These are phyloP conservation scores for Panellus pusillus DNA, from an alignment of 768 basidiomycete genomes.

Conservation along the genomic window DNA sequence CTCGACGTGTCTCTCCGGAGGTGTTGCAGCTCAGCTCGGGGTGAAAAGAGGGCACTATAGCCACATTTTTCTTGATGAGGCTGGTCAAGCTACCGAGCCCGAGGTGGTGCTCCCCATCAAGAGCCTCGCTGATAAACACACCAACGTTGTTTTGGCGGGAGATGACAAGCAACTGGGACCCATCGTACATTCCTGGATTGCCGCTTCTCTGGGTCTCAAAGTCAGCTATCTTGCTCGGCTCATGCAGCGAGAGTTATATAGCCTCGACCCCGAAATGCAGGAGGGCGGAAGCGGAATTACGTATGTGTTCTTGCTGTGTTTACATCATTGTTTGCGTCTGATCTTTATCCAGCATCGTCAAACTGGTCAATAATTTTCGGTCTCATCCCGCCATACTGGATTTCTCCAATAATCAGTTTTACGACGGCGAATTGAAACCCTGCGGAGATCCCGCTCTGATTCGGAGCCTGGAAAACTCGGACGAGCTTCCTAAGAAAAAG, in stretches of 20 bases:
- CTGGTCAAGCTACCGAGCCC: slow-evolving; percentile 63
- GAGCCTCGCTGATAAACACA: slow-evolving; percentile 43
- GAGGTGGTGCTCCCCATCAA: slow-evolving; percentile 57
- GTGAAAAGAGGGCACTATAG: slow-evolving; percentile 53
- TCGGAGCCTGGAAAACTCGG: slow-evolving; percentile 37
- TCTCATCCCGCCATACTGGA: slow-evolving; percentile 55
- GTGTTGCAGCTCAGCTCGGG: slow-evolving; percentile 48
- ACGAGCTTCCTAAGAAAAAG: slow-evolving; percentile 38
- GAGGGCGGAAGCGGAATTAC: slow-evolving; percentile 36
- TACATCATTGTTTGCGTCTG: background rate
- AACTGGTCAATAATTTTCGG: slow-evolving; percentile 59
- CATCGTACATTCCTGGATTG: slow-evolving; percentile 49
- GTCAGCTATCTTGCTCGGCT: slow-evolving; percentile 53
- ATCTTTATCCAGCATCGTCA: slow-evolving; percentile 45
- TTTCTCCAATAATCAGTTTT: slow-evolving; percentile 61
- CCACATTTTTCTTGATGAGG: slow-evolving; percentile 66
- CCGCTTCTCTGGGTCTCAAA: slow-evolving; percentile 47
- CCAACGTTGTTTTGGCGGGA: slow-evolving; percentile 57
- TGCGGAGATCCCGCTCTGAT: slow-evolving; percentile 46
- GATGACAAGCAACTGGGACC: slow-evolving; percentile 67
- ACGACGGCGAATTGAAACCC: slow-evolving; percentile 47
- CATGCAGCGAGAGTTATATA: slow-evolving; percentile 42
- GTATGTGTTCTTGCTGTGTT: slow-evolving; percentile 25
- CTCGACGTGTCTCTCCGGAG: slow-evolving; percentile 56
- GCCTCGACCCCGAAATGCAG: slow-evolving; percentile 27